Conservation (phyloP, 805 yeast species). For the Candida montana region DNA sequence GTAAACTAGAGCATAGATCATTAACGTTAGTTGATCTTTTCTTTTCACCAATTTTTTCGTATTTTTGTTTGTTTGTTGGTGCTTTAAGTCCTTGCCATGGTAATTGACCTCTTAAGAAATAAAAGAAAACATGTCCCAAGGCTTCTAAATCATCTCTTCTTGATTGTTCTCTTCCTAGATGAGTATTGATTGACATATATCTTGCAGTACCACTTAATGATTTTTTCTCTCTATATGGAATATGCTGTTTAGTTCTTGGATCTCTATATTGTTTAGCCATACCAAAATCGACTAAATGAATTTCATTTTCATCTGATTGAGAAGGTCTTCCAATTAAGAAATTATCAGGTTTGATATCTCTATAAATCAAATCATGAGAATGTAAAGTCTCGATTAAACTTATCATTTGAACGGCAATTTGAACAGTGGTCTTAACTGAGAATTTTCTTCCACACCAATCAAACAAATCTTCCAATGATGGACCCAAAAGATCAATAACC, state of each 20-base stretch:
- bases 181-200: slow-evolving; percentile 97
- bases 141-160: slow-evolving; percentile 96
- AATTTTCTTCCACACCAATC: slow-evolving; percentile 85
- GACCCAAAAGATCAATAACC: slow-evolving; percentile 73
- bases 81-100: slow-evolving; percentile 99
- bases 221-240: slow-evolving; percentile 94
- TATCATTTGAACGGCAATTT: slow-evolving; percentile 75
- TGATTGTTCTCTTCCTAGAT: slow-evolving; percentile 93
- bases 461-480: slow-evolving; percentile 75
- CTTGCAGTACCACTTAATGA: slow-evolving; percentile 97
- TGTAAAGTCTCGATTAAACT: slow-evolving; percentile 66
- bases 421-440: slow-evolving; percentile 65
- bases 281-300: slow-evolving; percentile 93
- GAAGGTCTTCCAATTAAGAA: slow-evolving; percentile 89
- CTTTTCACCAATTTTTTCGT: slow-evolving; percentile 95
- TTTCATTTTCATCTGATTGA: slow-evolving; percentile 74
- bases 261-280: slow-evolving; percentile 98
- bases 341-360: slow-evolving; percentile 96
- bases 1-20: slow-evolving; percentile 68
- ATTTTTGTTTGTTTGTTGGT: slow-evolving; percentile 94
- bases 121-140: slow-evolving; percentile 93
- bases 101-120: slow-evolving; percentile 86
- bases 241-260: slow-evolving; percentile 91
- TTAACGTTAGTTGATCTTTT: slow-evolving; percentile 83
- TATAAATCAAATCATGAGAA: slow-evolving; percentile 67